These are phyloP conservation scores for Microbotryum lychnidis-dioicae DNA, from an alignment of 1,284 basidiomycete species.

Conservation along the genomic window DNA sequence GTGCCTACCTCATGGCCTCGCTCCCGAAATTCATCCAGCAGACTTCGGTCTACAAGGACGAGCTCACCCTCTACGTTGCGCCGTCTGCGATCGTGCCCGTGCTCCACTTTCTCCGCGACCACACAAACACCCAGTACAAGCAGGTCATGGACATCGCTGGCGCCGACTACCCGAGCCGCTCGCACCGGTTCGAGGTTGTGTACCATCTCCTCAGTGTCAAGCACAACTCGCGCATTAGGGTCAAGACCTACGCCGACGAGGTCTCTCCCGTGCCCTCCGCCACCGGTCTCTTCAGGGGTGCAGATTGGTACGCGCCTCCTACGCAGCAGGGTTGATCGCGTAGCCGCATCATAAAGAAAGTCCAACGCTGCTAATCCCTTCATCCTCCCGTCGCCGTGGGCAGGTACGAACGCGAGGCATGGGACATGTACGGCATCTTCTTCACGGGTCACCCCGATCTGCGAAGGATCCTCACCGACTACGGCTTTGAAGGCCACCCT, in stretches of 20 bases:
- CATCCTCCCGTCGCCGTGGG: not conserved
- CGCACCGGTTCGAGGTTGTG: constrained; percentile 93
- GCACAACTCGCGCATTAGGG: constrained; percentile 67
- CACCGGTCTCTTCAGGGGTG: constrained; percentile 71
- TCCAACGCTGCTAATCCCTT: not conserved
- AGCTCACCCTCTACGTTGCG: constrained; percentile 79
- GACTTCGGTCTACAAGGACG: constrained; percentile 96
- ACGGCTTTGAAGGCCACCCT: constrained; percentile 97
- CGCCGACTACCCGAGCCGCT: constrained; percentile 87
- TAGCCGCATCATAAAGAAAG: no score
- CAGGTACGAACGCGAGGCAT: constrained; percentile 93
- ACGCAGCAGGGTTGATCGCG: no score
- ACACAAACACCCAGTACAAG: constrained; percentile 94
- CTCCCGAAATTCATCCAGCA: constrained; percentile 93
- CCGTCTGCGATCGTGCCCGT: constrained; percentile 77
- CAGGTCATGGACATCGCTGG: constrained; percentile 86
- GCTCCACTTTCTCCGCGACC: constrained; percentile 90
- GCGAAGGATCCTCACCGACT: constrained; percentile 96
- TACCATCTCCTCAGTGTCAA: constrained; percentile 86
- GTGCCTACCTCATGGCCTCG: constrained; percentile 75
- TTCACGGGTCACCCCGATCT: constrained; percentile 95
- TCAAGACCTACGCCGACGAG: constrained; percentile 97
- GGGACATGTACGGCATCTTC: constrained; percentile 97
- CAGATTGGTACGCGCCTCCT: constrained; percentile 68
- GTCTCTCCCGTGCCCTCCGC: constrained; percentile 87